phyloP scores from a whole-genome alignment of 2,329 filamentous ascomycete genomes.

The Coniochaeta prunicola region DNA sequence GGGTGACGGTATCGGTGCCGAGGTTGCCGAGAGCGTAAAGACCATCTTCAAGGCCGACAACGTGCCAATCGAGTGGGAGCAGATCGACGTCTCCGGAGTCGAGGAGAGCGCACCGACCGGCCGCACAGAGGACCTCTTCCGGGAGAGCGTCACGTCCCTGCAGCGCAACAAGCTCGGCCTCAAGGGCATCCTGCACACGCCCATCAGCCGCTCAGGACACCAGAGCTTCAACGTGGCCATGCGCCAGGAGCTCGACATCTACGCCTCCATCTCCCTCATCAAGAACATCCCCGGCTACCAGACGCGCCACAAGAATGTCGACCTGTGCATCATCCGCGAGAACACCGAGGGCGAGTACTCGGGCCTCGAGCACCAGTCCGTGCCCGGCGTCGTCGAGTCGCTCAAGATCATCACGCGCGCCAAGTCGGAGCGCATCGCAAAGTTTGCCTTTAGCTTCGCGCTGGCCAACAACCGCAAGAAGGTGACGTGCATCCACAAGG shows the following conservation, averaged over 20 bases:
- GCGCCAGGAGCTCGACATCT: constrained; percentile 98
- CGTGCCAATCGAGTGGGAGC: constrained; percentile 97
- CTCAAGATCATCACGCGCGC: constrained; percentile 99
- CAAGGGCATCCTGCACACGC: constrained; percentile 98
- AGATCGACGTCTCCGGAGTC: constrained; percentile 90
- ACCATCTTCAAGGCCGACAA: constrained; percentile 99
- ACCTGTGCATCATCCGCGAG: constrained; percentile 99
- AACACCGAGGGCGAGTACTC: constrained; percentile 99
- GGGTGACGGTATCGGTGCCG: constrained; percentile 96
- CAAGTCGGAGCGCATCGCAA: constrained; percentile 98
- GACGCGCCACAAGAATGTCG: constrained; percentile 94
- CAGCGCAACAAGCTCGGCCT: constrained; percentile 98
- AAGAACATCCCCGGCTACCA: constrained; percentile 99
- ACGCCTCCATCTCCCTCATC: constrained; percentile 94
- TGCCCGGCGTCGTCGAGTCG: constrained; percentile 92
- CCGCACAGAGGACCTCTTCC: constrained; percentile 90
- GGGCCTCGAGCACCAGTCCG: constrained; percentile 96
- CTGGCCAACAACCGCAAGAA: constrained; percentile 99
- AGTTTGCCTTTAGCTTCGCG: constrained; percentile 96
- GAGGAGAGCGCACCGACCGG: constrained; percentile 65
- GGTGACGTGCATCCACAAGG: constrained; percentile 99
- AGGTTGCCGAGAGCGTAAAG: constrained; percentile 97
- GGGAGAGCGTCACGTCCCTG: constrained; percentile 89
- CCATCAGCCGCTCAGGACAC: constrained; percentile 92
- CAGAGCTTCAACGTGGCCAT: constrained; percentile 99